A percentile compares a stretch with the other conserved stretches of the same genome.
Evolutionary conservation across 169 alveolate genomes (phyloP).

Genomic region (Eimeria brunetti): DNA sequence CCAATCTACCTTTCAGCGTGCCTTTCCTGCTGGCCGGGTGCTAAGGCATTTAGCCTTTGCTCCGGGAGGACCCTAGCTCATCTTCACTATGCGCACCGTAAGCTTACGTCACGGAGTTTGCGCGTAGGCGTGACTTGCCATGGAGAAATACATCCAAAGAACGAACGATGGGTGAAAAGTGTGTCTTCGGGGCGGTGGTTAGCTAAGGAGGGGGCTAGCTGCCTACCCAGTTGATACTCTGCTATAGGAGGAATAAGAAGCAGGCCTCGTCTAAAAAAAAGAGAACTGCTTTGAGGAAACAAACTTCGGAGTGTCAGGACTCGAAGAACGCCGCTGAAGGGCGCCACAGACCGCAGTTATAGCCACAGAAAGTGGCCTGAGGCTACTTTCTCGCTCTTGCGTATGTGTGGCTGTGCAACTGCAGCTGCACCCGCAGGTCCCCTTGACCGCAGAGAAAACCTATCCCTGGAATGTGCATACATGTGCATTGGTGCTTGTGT

Average conservation of each 20-base stretch:
- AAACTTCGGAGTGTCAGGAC: constrained; percentile 25
- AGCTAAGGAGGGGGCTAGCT: not conserved
- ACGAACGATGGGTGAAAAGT: not conserved
- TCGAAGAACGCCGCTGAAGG: constrained; percentile 4
- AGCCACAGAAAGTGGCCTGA: not conserved
- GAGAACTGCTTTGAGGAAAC: constrained; percentile 38
- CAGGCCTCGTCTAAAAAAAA: not conserved
- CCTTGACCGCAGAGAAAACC: constrained; percentile 19
- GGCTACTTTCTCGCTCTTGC: not conserved
- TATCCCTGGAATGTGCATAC: constrained; percentile 44
- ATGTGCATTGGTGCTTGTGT: not conserved
- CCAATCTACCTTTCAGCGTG: not conserved
- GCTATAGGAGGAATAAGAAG: too few relatives aligned
- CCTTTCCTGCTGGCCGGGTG: not conserved
- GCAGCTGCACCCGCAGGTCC: constrained; percentile 27
- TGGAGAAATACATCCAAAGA: not conserved
- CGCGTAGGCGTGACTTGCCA: not conserved
- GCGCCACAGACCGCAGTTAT: constrained; percentile 16
- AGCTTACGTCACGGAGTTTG: not conserved
- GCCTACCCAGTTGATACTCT: not conserved
- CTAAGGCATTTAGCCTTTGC: not conserved
- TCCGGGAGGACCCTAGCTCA: not conserved
- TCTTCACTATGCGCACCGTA: not conserved
- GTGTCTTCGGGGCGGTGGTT: constrained; percentile 1
- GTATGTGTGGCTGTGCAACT: not conserved